These are phyloP conservation scores for Cymbopogon citratus DNA, from an alignment of 176 grass and related monocot species.

Conservation along the genomic window DNA sequence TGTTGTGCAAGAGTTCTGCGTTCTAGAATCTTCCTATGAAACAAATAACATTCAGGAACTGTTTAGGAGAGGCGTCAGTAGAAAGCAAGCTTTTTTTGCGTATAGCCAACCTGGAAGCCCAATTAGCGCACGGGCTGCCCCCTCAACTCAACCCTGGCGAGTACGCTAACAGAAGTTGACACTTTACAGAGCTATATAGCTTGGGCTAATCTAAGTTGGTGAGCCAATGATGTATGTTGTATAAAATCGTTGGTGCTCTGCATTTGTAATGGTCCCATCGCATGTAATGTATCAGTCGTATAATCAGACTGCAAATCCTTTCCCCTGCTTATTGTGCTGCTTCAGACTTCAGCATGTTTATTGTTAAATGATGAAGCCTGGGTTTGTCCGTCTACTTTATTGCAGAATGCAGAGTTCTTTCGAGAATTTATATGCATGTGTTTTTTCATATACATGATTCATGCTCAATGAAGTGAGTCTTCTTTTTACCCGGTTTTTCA, in stretches of 20 bases:
- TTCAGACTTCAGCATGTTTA: slow-evolving; percentile 11
- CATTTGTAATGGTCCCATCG: too few species aligned
- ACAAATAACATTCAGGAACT: too few species aligned
- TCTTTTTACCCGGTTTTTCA: too few species aligned
- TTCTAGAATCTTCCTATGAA: too few species aligned
- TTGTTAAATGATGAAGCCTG: background rate
- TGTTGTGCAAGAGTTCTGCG: background rate
- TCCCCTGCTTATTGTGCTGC: slow-evolving; percentile 10
- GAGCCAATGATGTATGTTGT: background rate
- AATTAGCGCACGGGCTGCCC: too few species aligned
- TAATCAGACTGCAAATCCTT: background rate
- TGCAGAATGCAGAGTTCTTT: background rate
- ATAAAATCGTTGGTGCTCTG: background rate
- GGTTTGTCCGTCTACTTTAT: background rate
- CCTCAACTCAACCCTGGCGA: too few species aligned
- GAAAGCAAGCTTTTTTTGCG: too few species aligned
- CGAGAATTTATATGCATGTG: background rate
- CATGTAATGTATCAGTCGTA: too few species aligned
- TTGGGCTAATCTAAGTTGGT: background rate
- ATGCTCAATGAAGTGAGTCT: background rate
- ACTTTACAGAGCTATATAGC: background rate
- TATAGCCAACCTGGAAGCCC: too few species aligned
- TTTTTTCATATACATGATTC: too few species aligned
- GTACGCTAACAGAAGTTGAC: slow-evolving; percentile 5
- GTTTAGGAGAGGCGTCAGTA: too few species aligned